These are phyloP conservation scores for Suillus spraguei DNA, from an alignment of 768 basidiomycete species.

Conservation along the genomic window DNA sequence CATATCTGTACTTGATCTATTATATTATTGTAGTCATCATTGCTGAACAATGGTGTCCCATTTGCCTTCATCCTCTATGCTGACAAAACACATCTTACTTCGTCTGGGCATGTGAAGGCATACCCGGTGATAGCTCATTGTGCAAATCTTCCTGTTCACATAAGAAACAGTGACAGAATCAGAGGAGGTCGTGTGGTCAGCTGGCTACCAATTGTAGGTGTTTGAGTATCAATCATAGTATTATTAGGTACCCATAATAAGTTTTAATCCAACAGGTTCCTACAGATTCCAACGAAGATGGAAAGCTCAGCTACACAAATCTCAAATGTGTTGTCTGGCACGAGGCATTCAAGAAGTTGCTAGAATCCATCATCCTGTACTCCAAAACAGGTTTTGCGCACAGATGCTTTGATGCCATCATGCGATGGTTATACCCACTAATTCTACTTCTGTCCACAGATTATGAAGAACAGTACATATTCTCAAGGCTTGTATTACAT, in stretches of 20 bases:
- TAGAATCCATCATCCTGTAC: slow-evolving; percentile 10
- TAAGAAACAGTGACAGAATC: slow-evolving; percentile 16
- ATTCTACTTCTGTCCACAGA: slow-evolving; percentile 28
- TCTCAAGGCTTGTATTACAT: not conserved
- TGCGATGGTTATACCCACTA: slow-evolving; percentile 23
- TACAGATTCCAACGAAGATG: not conserved
- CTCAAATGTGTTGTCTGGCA: slow-evolving; percentile 28
- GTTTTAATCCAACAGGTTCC: not conserved
- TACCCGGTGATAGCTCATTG: slow-evolving; percentile 21
- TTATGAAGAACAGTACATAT: slow-evolving; percentile 29
- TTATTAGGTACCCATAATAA: too few species aligned
- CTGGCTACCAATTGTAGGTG: slow-evolving; percentile 17
- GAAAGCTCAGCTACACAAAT: slow-evolving; percentile 18
- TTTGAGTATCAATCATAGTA: not conserved
- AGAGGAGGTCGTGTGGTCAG: slow-evolving; percentile 24
- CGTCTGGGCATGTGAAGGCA: slow-evolving; percentile 19
- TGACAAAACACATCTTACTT: slow-evolving; percentile 24
- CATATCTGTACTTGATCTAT: not conserved
- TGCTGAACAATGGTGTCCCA: slow-evolving; percentile 24
- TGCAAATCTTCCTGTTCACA: slow-evolving; percentile 17
- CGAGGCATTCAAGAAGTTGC: slow-evolving; percentile 16
- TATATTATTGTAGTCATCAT: slow-evolving; percentile 31
- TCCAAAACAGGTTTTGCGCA: slow-evolving; percentile 16
- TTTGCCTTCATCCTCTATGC: slow-evolving; percentile 38
- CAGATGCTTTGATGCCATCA: slow-evolving; percentile 32